Evolutionary conservation across 768 basidiomycete genomes (phyloP), one percentile per base, ranked within the genome.

Genomic region (Roridomyces roridus): DNA sequence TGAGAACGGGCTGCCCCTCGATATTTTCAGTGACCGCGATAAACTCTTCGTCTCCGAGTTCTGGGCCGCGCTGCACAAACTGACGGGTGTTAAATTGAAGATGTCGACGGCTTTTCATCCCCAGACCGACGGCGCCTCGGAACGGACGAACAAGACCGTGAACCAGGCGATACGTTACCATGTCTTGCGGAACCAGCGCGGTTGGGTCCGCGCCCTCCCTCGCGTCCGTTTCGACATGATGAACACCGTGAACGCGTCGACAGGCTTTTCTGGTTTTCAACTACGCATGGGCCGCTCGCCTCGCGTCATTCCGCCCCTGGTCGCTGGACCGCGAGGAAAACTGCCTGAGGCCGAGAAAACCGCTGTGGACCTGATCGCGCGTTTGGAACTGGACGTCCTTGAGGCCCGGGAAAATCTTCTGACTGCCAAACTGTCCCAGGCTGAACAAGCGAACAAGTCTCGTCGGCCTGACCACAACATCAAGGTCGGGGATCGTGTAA

Each of bases 91-190:
- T 15, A 63, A 68, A 23, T 44, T 70, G 0, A 53, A 56, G 6
- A 57, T 74, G 51, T 72, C 71, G 0, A 69, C 70, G 0, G 46
- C 70, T 0, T 72, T 65, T 29, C 72, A 74, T 18, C 71, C 70
- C 0, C 65, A 74, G 36, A 72, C 68, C 0, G 67, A 74, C 46
- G 70, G 72, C 0, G 31, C 59, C 0, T 68, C 59, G 15, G 65
- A 74, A 61, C 49, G 57, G 1, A 57, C 62, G 3, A 69, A 70
- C 50, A 59, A 62, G 29, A 31, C 29, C 29, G 29, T 31, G 7
- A 31, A 31, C 29, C 29, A 31, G 29, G 41, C 41, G 18, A 46
- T 65, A 1, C 55, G 58, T 40, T 72, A 58, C 37, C 57, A 62
- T 60, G 65, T 69, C 12, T 50, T 65, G 11, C n/a, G 55, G 2